Base-by-base conservation (phyloP, 2,329 filamentous ascomycete species). In the Fusarium humuli region DNA sequence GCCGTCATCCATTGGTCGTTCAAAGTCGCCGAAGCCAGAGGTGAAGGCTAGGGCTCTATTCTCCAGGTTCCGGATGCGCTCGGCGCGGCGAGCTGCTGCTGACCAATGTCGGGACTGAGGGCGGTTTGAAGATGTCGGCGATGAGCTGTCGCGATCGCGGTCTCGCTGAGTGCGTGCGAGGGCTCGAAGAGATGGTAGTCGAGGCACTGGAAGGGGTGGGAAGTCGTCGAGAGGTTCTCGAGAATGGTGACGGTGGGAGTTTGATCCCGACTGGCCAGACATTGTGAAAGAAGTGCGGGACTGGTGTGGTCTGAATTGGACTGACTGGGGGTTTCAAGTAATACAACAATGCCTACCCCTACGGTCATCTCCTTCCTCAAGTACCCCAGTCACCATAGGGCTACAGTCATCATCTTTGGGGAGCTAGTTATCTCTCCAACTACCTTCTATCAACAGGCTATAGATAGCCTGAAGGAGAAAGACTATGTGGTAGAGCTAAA, bases 1-100 rank as follows among this genome's bases (percentile, higher is more conserved):
- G 20, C 74, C 58, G 45, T 75, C 73, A 45, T 79, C 75, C 56
- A 75, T 65, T 37, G 71, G 67, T 40, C 70, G 71, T 34, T 77
- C 76, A 32, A 75, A 68, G 52, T 78, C 76, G 59, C 75, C 75
- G 41, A 75, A 65, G 47, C 55, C 65, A 1, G 75, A 57, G 22
- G 57, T 67, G 6, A 73, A 54, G 18, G 49, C 57, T 9, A 66
- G 59, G 6, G 70, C 50, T 46, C 71, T 70, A 41, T 79, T 79
- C 53, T 80, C 77, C 12, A 79, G 69, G 29, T 71, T 77, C 44
- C 77, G 77, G 48, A 81, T 80, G 63, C 79, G 78, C 67, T 81
- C 79, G 22, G 79, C 79, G 55, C 79, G 76, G 29, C 78, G 77
- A 40, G 76, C 70, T 6, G 75, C 74, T 10, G 77, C 60, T 22